phyloP scores from a whole-genome alignment of 2,329 filamentous ascomycete species.

The Septoria linicola region DNA sequence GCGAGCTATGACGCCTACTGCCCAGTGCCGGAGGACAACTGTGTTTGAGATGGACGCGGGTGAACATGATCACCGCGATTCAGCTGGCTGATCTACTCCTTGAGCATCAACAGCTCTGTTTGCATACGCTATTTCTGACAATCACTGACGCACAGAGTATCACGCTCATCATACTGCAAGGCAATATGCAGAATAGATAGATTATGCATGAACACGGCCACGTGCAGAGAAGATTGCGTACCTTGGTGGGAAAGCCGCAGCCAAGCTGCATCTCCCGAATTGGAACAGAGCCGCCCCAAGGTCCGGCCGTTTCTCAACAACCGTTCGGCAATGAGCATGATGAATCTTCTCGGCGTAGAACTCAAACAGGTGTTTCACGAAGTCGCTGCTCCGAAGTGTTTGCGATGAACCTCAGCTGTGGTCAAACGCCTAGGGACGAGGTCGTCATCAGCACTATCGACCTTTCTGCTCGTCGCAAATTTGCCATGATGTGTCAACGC shows the following conservation, averaged over 20 bases:
- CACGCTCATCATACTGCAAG: background rate
- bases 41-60: background rate
- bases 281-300: background rate
- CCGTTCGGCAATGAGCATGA: background rate
- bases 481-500: slow-evolving; percentile 7
- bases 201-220: slow-evolving; percentile 3
- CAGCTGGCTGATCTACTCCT: background rate
- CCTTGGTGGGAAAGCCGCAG: background rate
- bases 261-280: slow-evolving; percentile 1
- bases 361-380: slow-evolving; percentile 2
- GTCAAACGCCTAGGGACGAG: background rate
- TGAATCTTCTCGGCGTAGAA: background rate
- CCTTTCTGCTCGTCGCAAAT: slow-evolving; percentile 1
- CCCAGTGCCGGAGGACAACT: background rate
- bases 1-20: background rate
- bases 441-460: background rate
- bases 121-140: background rate
- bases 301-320: slow-evolving; percentile 8
- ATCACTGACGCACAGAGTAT: background rate
- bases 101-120: background rate
- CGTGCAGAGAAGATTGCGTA: slow-evolving; percentile 3
- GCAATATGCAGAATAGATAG: slow-evolving; percentile 1
- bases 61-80: background rate
- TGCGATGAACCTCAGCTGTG: slow-evolving; percentile 6
- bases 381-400: slow-evolving; percentile 10